Evolutionary conservation across 495 filamentous ascomycete species (phyloP).

Genomic region (Aspergillus sparsus): DNA sequence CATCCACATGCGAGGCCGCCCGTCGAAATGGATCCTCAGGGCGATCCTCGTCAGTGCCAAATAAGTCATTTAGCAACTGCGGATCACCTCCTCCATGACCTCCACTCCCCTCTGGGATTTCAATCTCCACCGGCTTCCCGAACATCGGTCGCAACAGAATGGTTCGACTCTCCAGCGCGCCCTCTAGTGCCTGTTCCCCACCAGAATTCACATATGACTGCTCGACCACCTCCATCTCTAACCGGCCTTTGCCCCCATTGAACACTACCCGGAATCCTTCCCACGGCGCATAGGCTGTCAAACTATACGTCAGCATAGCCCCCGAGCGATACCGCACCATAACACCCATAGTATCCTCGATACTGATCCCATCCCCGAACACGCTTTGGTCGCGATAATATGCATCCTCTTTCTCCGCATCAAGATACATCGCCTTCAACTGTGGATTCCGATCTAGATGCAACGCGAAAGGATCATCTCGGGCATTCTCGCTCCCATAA

Average conservation of each 20-base stretch:
- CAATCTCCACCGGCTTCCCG: conserved; percentile 31
- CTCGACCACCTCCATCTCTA: conserved; percentile 39
- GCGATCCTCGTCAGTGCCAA: conserved; percentile 20
- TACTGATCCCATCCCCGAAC: conserved; percentile 59
- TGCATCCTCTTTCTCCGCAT: conserved; percentile 60
- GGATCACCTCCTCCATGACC: conserved; percentile 40
- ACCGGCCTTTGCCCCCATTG: conserved; percentile 33
- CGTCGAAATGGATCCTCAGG: conserved; percentile 25
- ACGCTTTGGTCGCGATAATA: conserved; percentile 61
- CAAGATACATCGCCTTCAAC: conserved; percentile 56
- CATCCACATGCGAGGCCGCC: conserved; percentile 51
- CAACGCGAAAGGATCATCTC: conserved; percentile 48
- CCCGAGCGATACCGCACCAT: conserved; percentile 51
- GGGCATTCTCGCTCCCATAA: conserved; percentile 29
- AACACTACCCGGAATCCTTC: conserved; percentile 38
- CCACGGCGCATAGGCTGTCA: conserved; percentile 38
- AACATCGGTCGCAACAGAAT: conserved; percentile 44
- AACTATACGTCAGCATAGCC: conserved; percentile 35
- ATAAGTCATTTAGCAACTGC: conserved; percentile 33
- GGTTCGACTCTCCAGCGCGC: conserved; percentile 44
- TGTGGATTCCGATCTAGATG: conserved; percentile 50
- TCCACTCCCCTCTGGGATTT: conserved; percentile 27
- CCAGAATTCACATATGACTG: conserved; percentile 39
- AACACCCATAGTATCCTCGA: conserved; percentile 62
- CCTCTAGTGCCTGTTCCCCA: conserved; percentile 35